A percentile compares a stretch with the other conserved stretches of the same genome.
These are phyloP conservation scores for Bullera alba DNA, from an alignment of 768 basidiomycete genomes.

Conservation along the genomic window DNA sequence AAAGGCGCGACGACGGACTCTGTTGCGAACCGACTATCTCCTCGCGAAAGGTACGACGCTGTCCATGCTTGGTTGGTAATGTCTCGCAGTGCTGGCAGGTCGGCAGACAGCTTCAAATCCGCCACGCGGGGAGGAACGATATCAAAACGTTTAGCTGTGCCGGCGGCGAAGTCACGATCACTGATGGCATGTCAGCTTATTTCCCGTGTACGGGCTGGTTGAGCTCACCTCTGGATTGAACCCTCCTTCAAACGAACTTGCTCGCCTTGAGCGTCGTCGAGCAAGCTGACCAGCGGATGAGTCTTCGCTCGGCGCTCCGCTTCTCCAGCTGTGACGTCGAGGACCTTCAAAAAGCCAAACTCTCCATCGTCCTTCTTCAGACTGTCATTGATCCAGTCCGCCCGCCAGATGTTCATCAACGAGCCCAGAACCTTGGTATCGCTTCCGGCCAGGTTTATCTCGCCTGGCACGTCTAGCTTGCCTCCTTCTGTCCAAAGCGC, in stretches of 20 bases:
- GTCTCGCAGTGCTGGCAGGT: slow-evolving; percentile 55
- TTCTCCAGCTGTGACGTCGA: slow-evolving; percentile 60
- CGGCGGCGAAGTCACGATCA: slow-evolving; percentile 55
- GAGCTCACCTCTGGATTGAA: slow-evolving; percentile 10
- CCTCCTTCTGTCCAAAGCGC: slow-evolving; percentile 73
- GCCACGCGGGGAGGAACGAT: slow-evolving; percentile 48
- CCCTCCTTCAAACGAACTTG: slow-evolving; percentile 6
- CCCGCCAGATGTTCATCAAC: slow-evolving; percentile 84
- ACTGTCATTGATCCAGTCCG: slow-evolving; percentile 69
- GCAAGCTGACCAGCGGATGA: slow-evolving; percentile 31
- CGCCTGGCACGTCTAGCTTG: slow-evolving; percentile 59
- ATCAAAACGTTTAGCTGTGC: slow-evolving; percentile 21
- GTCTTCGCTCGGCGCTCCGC: slow-evolving; percentile 17
- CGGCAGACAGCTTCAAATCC: slow-evolving; percentile 10
- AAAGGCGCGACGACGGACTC: slow-evolving; percentile 81
- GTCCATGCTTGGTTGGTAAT: slow-evolving; percentile 62
- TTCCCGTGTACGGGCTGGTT: background rate
- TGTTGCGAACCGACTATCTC: slow-evolving; percentile 72
- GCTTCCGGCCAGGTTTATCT: slow-evolving; percentile 51
- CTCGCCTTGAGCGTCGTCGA: slow-evolving; percentile 8
- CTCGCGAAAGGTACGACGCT: slow-evolving; percentile 72
- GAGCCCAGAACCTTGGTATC: slow-evolving; percentile 58
- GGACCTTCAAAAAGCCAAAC: slow-evolving; percentile 73
- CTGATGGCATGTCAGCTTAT: slow-evolving; percentile 6
- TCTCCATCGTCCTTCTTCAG: slow-evolving; percentile 57